Base-by-base conservation (phyloP, 805 yeast genomes). In the Candida silvatica region DNA sequence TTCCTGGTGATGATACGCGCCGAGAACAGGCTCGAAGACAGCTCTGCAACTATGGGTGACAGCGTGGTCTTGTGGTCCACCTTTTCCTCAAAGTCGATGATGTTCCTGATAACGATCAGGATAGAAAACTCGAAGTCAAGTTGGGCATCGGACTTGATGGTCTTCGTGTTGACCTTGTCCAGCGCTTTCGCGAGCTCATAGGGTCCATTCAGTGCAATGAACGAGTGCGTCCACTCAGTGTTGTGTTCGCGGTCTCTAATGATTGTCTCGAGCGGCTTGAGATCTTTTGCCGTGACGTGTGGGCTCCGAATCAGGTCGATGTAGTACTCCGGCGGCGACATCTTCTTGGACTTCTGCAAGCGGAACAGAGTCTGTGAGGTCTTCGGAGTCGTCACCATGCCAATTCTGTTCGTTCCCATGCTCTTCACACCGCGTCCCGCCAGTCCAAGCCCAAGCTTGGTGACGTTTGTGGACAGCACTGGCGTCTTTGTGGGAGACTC, bases 161-260 rank as follows among this genome's bases (percentile, higher is more conserved):
- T 37, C 26, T 55, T 48, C 27, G 52, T 52, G 43, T 62, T 65
- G 36, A 77, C 63, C 32, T 74, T 77, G 37, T 71, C 73, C 29
- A 92, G 61, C 25, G 74, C 76, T 12, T 77, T 73, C 6, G 85
- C 74, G 35, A 92, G 66, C 0, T 86, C 82, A 6, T 79, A 69
- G 39, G 81, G 86, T 7, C 97, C 97, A 53, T 85, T 94, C 29
- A 74, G 68, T 34, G 68, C 75, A n/a, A 86, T 66, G 48, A 92
- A 92, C 17, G 65, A 67, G 32, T 73, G 67, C 0, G 85, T 92
- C 97, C 97, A 90, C 31, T 61, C 69, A 11, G 30, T 29, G 19
- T 40, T 43, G 6, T 18, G 31, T 16, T 29, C 32, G 18, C 11
- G 17, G 19, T 41, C 37, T 9, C 30, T 29, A 20, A 56, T 37